phyloP scores from a whole-genome alignment of 306 rosid genomes.

The Cicer pinnatifidum region DNA sequence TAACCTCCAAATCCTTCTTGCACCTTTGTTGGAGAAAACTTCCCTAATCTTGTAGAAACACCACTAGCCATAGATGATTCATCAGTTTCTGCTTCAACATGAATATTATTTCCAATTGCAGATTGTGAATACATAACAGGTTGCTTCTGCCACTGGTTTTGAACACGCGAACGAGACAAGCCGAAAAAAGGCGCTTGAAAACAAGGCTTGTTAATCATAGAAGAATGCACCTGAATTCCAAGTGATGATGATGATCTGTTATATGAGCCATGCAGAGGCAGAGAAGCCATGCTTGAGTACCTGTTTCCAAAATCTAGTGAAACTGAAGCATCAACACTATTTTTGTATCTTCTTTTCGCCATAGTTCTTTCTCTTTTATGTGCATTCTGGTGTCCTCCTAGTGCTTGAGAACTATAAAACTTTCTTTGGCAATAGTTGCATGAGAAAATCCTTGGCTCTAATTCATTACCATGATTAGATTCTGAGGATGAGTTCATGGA shows the following conservation, averaged over 20 bases:
- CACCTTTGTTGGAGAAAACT: constrained; percentile 43
- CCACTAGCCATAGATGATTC: constrained; percentile 49
- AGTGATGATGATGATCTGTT: constrained; percentile 57
- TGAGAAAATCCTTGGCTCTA: constrained; percentile 73
- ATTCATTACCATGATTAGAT: constrained; percentile 47
- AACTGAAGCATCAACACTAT: constrained; percentile 15
- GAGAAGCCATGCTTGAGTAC: constrained; percentile 78
- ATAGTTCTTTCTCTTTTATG: constrained; percentile 89
- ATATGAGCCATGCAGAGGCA: constrained; percentile 82
- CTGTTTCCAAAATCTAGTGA: constrained; percentile 52
- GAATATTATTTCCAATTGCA: constrained; percentile 45
- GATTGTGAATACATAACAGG: constrained; percentile 54
- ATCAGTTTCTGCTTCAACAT: constrained; percentile 41
- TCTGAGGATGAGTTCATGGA: constrained; percentile 47
- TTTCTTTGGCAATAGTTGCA: constrained; percentile 94
- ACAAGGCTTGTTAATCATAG: constrained; percentile 77
- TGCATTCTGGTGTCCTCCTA: constrained; percentile 97
- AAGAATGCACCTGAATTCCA: constrained; percentile 81
- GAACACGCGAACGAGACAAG: constrained; percentile 38
- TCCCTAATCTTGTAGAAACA: constrained; percentile 47
- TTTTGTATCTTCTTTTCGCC: constrained; percentile 65
- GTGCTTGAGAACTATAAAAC: constrained; percentile 93
- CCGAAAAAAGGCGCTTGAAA: constrained; percentile 38
- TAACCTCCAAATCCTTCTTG: constrained; percentile 55
- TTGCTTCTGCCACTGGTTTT: constrained; percentile 55